phyloP scores from a whole-genome alignment of 768 basidiomycete species.

The Hericium alpestre region DNA sequence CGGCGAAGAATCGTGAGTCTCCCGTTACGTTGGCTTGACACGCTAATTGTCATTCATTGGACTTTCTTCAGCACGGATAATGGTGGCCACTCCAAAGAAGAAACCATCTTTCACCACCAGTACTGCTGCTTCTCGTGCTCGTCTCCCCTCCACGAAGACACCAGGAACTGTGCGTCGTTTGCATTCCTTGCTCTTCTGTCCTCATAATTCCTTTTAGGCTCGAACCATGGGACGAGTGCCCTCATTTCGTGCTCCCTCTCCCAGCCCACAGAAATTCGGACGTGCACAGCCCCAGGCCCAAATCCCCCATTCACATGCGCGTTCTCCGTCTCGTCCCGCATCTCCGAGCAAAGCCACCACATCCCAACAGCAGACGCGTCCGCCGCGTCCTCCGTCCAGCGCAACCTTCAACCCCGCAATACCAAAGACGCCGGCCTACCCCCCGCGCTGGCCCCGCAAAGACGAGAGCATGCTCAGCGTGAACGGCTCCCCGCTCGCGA shows the following conservation, averaged over 20 bases:
- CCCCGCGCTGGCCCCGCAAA: conserved; percentile 56
- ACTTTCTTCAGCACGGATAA: conserved; percentile 38
- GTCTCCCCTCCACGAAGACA: conserved; percentile 19
- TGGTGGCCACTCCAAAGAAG: conserved; percentile 43
- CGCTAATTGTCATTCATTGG: not conserved
- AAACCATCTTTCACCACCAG: conserved; percentile 27
- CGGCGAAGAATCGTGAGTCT: conserved; percentile 16
- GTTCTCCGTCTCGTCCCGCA: conserved; percentile 27
- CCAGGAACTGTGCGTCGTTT: conserved; percentile 19
- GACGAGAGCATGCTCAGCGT: conserved; percentile 73
- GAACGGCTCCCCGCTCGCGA: conserved; percentile 75
- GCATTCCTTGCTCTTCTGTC: not conserved
- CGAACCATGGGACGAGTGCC: conserved; percentile 20
- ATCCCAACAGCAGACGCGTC: conserved; percentile 15
- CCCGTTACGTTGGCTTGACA: not conserved
- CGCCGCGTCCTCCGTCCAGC: conserved; percentile 37
- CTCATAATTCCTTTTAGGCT: conserved; percentile 10
- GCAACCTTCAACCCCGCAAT: conserved; percentile 67
- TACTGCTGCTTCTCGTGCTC: conserved; percentile 2
- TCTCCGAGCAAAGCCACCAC: conserved; percentile 42
- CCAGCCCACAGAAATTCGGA: conserved; percentile 26
- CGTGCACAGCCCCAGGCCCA: conserved; percentile 13
- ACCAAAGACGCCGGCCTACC: conserved; percentile 45
- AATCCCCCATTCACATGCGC: not conserved
- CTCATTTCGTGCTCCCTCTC: conserved; percentile 18